Conservation (phyloP, 306 rosid species). For the Vicia sativa region DNA sequence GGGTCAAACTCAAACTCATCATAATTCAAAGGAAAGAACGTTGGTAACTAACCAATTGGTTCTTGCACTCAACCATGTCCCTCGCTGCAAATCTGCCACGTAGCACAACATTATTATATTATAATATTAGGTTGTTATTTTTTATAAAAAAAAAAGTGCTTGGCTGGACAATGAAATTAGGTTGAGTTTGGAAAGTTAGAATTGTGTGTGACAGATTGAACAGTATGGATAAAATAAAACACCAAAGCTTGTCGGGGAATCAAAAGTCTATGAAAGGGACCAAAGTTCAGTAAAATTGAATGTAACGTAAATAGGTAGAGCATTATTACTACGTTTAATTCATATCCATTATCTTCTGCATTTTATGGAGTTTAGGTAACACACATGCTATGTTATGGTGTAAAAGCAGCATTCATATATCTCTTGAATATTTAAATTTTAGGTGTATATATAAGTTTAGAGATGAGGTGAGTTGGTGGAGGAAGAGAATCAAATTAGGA, state of each 20-base stretch:
- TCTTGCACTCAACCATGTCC: conserved; percentile 27
- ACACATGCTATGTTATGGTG: conserved; percentile 7
- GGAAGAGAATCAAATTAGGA: conserved; percentile 40
- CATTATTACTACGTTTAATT: conserved; percentile 9
- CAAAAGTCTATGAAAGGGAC: conserved; percentile 40
- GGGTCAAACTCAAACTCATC: conserved; percentile 25
- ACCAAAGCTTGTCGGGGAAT: conserved; percentile 62
- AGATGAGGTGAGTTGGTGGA: conserved; percentile 39
- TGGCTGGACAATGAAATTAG: conserved; percentile 38
- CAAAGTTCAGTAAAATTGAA: conserved; percentile 30
- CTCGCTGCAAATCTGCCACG: conserved; percentile 11
- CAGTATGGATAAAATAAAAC: conserved; percentile 38
- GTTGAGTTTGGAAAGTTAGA: conserved; percentile 37
- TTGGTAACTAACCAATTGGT: background rate
- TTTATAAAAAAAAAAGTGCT: conserved; percentile 6
- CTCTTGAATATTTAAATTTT: background rate
- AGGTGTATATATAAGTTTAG: background rate
- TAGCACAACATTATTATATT: too few relatives aligned
- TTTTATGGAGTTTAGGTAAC: background rate
- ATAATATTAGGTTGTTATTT: background rate
- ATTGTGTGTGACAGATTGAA: conserved; percentile 60
- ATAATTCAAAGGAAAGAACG: background rate
- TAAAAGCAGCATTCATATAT: background rate
- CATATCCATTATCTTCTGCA: background rate
- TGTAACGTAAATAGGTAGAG: conserved; percentile 4